These are phyloP conservation scores for Paxillus involutus DNA, from an alignment of 768 basidiomycete genomes.

Conservation along the genomic window DNA sequence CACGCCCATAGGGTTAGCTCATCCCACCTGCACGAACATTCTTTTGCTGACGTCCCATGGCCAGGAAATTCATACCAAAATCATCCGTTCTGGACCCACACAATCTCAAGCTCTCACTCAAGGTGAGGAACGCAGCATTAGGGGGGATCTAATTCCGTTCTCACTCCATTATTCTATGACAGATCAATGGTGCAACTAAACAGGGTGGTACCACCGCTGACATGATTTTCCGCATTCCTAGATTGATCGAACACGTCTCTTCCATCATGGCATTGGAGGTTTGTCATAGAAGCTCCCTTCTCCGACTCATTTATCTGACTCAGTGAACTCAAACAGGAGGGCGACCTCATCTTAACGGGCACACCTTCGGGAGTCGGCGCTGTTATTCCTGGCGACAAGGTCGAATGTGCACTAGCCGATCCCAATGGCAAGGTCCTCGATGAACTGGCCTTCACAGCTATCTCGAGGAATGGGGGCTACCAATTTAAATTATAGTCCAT, in stretches of 20 bases:
- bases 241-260: constrained; percentile 86
- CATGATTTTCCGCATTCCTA: constrained; percentile 92
- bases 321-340: constrained; percentile 54
- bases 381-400: constrained; percentile 69
- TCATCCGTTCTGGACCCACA: constrained; percentile 66
- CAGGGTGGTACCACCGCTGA: constrained; percentile 84
- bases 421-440: constrained; percentile 54
- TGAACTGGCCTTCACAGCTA: constrained; percentile 62
- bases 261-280: constrained; percentile 98
- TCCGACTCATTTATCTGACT: background rate
- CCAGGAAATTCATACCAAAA: constrained; percentile 81
- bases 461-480: constrained; percentile 71
- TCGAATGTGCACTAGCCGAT: constrained; percentile 72
- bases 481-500: constrained; percentile 37
- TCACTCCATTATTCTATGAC: background rate
- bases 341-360: constrained; percentile 88
- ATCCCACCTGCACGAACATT: background rate
- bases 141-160: background rate
- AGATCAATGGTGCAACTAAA: constrained; percentile 84
- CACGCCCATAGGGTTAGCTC: constrained; percentile 78
- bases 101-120: constrained; percentile 72
- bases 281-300: constrained; percentile 8
- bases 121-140: constrained; percentile 41
- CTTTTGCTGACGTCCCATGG: constrained; percentile 2
- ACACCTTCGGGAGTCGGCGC: constrained; percentile 92